phyloP scores from a whole-genome alignment of 352 stramenopile genomes.

The Phytophthora quininea region DNA sequence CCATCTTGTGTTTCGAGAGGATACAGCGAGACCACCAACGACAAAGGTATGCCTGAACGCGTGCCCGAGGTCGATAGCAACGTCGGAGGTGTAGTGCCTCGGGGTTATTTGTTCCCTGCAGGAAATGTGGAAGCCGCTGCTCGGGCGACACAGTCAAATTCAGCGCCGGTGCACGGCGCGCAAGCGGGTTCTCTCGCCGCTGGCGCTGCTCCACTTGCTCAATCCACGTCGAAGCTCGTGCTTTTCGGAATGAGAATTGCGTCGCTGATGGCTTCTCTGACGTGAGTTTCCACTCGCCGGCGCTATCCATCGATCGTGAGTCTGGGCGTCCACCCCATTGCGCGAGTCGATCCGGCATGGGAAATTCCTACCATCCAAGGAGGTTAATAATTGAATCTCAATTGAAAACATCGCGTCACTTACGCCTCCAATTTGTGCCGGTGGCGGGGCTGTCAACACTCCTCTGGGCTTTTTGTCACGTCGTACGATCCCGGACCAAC shows the following conservation, averaged over 20 bases:
- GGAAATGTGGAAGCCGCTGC: constrained; percentile 50
- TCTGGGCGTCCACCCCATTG: constrained; percentile 56
- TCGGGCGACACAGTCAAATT: constrained; percentile 21
- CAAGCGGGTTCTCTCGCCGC: constrained; percentile 43
- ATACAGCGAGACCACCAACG: constrained; percentile 15
- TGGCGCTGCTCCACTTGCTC: constrained; percentile 67
- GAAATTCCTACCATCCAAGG: constrained; percentile 16
- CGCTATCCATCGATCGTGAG: constrained; percentile 54
- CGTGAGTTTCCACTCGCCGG: constrained; percentile 61
- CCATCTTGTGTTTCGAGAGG: neutral
- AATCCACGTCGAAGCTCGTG: constrained; percentile 64
- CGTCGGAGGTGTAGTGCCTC: constrained; percentile 10
- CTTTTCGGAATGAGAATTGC: constrained; percentile 63
- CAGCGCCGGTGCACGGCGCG: constrained; percentile 19
- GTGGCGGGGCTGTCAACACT: constrained; percentile 31
- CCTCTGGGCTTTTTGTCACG: constrained; percentile 31
- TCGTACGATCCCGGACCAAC: constrained; percentile 73
- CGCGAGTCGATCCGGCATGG: constrained; percentile 40
- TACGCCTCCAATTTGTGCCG: constrained; percentile 22
- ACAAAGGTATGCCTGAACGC: neutral
- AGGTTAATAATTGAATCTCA: neutral
- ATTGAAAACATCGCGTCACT: neutral
- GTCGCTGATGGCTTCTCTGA: constrained; percentile 67
- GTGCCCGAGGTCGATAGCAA: too few relatives aligned
- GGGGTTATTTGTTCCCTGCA: constrained; percentile 52